These are phyloP conservation scores for Pelargonium nanum DNA, from an alignment of 345 rosid species.

Conservation along the genomic window DNA sequence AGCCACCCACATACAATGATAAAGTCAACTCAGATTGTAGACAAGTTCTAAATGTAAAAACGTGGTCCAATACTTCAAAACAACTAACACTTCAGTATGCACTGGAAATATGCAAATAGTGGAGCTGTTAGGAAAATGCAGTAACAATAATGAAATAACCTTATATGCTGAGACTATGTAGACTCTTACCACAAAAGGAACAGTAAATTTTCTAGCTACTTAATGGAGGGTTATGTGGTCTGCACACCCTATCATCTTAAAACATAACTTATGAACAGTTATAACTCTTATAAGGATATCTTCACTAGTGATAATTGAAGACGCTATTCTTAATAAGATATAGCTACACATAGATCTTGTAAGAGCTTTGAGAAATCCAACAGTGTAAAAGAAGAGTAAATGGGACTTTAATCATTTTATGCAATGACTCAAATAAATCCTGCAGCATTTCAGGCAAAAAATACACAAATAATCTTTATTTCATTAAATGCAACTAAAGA, in stretches of 20 bases:
- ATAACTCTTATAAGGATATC: too few species aligned
- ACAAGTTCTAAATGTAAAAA: too few species aligned
- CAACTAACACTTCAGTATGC: too few species aligned
- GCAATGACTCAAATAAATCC: not conserved
- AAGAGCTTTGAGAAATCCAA: not conserved
- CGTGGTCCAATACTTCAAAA: too few species aligned
- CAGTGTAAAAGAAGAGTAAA: not conserved
- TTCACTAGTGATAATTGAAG: not conserved
- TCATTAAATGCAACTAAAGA: not conserved
- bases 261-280: not conserved
- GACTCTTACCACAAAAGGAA: too few species aligned
- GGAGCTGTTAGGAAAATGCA: too few species aligned
- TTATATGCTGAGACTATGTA: too few species aligned
- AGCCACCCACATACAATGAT: too few species aligned
- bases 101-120: too few species aligned
- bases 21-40: too few species aligned
- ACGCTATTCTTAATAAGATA: not conserved
- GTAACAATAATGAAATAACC: too few species aligned
- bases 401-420: not conserved
- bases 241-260: not conserved
- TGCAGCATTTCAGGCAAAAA: not conserved
- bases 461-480: not conserved
- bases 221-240: not conserved
- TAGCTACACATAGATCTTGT: not conserved
- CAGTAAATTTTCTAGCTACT: too few species aligned